Percentiles rank a stretch among this genome's conserved stretches.
phyloP scores from a whole-genome alignment of 768 basidiomycete species.

The Termitomyces sp. region DNA sequence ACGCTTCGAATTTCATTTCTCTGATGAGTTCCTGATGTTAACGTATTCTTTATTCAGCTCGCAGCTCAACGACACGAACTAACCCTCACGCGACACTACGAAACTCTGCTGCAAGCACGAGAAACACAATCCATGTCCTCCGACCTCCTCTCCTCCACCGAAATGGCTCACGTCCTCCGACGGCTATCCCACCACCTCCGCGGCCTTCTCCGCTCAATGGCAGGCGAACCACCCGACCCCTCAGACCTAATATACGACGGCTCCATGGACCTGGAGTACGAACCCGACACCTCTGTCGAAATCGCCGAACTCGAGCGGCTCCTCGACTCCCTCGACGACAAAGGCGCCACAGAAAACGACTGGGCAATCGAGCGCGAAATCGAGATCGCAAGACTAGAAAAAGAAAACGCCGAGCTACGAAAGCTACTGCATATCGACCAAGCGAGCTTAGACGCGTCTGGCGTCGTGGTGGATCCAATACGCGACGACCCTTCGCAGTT shows the following conservation, averaged over 20 bases:
- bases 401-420: slow-evolving; percentile 80
- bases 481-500: slow-evolving; percentile 38
- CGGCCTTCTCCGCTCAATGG: slow-evolving; percentile 66
- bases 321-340: slow-evolving; percentile 38
- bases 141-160: slow-evolving; percentile 56
- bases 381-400: slow-evolving; percentile 79
- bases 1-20: slow-evolving; percentile 9
- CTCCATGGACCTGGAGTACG: slow-evolving; percentile 32
- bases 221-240: slow-evolving; percentile 56
- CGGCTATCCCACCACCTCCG: slow-evolving; percentile 69
- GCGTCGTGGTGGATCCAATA: slow-evolving; percentile 50
- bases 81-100: slow-evolving; percentile 87
- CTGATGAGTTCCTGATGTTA: not conserved
- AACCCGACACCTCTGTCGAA: slow-evolving; percentile 28
- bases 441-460: slow-evolving; percentile 45
- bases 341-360: slow-evolving; percentile 40
- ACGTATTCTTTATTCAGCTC: slow-evolving; percentile 46
- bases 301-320: slow-evolving; percentile 38
- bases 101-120: slow-evolving; percentile 66
- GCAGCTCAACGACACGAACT: slow-evolving; percentile 92
- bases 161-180: slow-evolving; percentile 62
- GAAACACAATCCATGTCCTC: slow-evolving; percentile 52
- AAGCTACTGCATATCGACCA: slow-evolving; percentile 72
- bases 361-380: slow-evolving; percentile 87
- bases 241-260: slow-evolving; percentile 27